Evolutionary conservation across 2,329 filamentous ascomycete genomes (phyloP), one percentile per base, ranked within the genome.

Genomic region (Aureobasidium sp.): DNA sequence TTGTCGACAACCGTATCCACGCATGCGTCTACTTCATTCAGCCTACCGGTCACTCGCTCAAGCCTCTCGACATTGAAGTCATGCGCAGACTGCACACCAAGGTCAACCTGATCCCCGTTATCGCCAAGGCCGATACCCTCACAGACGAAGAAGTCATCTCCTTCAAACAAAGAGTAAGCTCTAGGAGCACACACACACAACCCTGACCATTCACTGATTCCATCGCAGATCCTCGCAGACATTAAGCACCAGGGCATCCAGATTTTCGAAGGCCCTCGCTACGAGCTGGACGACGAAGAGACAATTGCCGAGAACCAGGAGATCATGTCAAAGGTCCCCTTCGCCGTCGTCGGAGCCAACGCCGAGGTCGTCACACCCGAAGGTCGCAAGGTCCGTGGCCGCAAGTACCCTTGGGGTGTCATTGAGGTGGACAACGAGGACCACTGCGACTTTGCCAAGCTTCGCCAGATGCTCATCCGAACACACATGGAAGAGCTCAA

Each of bases 401-500:
- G 93, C 74, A 83, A 87, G 64, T 97, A 97, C 76, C 93, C 93
- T 14, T 98, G 93, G 93, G 93, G 93, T 76, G 84, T 93, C 64
- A 96, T 98, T 62, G 93, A 98, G 75, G 93, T 98, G 59, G 93
- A 98, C 75, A 98, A 98, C 71, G 93, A 98, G 80, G 93, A 98
- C 73, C 93, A 98, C 79, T 98, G 93, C 69, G 93, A 98, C 76
- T 98, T 98, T 63, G 93, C 97, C 74, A 98, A 98, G 84, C 84
- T 98, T 58, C 90, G 93, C 72, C 93, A 98, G 75, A 98, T 98
- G 93, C 84, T 98, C 63, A 97, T 98, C 77, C 88, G 93, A 71
- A 98, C 93, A 54, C 93, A 98, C 81, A 98, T 98, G 93, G 93
- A 98, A 72, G 93, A 98, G 77, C 89, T 98, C 78, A 98, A 98